phyloP scores from a whole-genome alignment of 1,284 basidiomycete species.

The Lignosus rhinocerotis region DNA sequence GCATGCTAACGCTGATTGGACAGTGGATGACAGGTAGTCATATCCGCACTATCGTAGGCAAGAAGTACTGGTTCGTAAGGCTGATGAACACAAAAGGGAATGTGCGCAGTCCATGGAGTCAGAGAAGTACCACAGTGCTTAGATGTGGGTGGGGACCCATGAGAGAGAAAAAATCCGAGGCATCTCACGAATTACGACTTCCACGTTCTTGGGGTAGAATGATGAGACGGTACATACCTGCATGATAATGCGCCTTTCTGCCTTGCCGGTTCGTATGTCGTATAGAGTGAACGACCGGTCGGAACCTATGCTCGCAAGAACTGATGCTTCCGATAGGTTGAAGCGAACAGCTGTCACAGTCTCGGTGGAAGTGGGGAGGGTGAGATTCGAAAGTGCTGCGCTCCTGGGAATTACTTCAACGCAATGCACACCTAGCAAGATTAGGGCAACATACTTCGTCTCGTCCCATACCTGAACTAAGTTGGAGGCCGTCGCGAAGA shows the following conservation, averaged over 20 bases:
- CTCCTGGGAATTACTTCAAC: slow-evolving; percentile 43
- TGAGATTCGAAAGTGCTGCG: slow-evolving; percentile 78
- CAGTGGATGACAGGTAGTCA: too few species aligned
- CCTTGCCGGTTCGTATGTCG: slow-evolving; percentile 94
- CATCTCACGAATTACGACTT: background rate
- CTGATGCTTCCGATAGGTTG: slow-evolving; percentile 91
- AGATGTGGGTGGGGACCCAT: background rate
- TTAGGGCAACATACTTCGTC: slow-evolving; percentile 61
- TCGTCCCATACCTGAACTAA: slow-evolving; percentile 98
- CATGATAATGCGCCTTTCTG: slow-evolving; percentile 90
- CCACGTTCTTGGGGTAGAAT: too few species aligned
- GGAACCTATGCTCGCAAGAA: slow-evolving; percentile 91
- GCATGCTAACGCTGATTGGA: too few species aligned
- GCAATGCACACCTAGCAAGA: background rate
- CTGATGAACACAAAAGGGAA: too few species aligned
- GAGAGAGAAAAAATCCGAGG: background rate
- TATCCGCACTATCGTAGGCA: too few species aligned
- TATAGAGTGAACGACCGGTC: slow-evolving; percentile 96
- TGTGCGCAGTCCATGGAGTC: too few species aligned
- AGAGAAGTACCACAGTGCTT: too few species aligned
- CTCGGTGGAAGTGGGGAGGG: slow-evolving; percentile 83
- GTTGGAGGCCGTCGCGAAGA: slow-evolving; percentile 95
- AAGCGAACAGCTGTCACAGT: slow-evolving; percentile 88
- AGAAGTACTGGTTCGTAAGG: too few species aligned
- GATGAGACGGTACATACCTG: slow-evolving; percentile 50